Percentiles rank a stretch among this genome's conserved stretches.
Conservation (phyloP, 129 eudicot species). For the Cynara cardunculus region DNA sequence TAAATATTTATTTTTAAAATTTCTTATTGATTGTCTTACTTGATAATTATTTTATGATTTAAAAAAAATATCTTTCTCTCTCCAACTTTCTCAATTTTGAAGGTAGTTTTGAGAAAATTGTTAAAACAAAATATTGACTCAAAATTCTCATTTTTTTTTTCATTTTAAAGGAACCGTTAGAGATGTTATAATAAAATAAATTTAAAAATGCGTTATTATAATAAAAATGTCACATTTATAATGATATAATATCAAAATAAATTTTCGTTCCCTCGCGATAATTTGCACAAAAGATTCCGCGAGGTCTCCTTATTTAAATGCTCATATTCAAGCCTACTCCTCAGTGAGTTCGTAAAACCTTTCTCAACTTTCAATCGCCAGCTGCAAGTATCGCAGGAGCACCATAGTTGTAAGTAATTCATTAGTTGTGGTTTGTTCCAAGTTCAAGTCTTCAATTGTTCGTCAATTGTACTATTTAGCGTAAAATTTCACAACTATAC, state of each 20-base stretch:
- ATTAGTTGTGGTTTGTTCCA: neutral
- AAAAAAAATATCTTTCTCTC: too few relatives aligned
- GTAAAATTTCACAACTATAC: neutral
- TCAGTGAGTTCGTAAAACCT: neutral
- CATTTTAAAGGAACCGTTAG: too few relatives aligned
- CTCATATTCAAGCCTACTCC: neutral
- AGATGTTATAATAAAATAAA: too few relatives aligned
- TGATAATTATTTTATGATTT: too few relatives aligned
- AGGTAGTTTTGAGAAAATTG: too few relatives aligned
- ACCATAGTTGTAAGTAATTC: constrained; percentile 11
- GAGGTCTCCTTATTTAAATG: neutral
- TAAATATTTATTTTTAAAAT: too few relatives aligned
- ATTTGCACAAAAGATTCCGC: neutral
- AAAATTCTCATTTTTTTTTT: too few relatives aligned
- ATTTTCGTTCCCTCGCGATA: neutral
- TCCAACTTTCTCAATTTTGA: too few relatives aligned
- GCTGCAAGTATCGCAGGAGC: constrained; percentile 1
- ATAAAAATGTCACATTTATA: too few relatives aligned
- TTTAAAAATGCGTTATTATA: too few relatives aligned
- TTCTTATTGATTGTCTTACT: too few relatives aligned
- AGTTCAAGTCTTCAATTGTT: constrained; percentile 3
- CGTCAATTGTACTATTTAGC: neutral
- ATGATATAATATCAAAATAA: neutral
- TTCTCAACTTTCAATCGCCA: neutral
- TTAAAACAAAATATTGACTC: too few relatives aligned